Evolutionary conservation across 2,329 filamentous ascomycete species (phyloP).

Genomic region (Massarina eburnea): DNA sequence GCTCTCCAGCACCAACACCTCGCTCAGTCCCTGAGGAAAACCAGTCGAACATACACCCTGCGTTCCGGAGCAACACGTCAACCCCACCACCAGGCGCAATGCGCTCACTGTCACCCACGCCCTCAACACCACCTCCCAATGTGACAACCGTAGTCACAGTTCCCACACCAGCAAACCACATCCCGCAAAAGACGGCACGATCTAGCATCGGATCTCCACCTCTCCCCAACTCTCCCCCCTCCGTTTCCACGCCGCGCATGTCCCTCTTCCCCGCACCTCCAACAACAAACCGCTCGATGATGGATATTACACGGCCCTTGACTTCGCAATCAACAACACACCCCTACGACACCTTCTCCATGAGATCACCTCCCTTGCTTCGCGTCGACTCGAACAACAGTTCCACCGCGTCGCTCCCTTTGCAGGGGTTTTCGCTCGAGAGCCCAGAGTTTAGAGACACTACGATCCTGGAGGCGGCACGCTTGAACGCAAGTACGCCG

Average conservation of each 20-base stretch:
- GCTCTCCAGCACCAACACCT: conserved; percentile 6
- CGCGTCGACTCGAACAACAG: conserved; percentile 17
- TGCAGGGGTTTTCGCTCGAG: conserved; percentile 18
- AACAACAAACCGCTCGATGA: neutral
- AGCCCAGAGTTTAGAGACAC: conserved; percentile 19
- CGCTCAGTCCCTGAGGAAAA: neutral
- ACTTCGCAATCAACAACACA: conserved; percentile 8
- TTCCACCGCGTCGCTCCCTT: conserved; percentile 25
- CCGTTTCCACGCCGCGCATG: neutral
- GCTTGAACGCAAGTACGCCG: neutral
- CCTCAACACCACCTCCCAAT: neutral
- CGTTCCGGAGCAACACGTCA: conserved; percentile 2
- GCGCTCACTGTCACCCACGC: neutral
- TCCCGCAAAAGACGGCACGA: conserved; percentile 10
- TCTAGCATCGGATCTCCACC: conserved; percentile 5
- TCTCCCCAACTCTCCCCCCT: neutral
- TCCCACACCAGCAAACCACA: conserved; percentile 6
- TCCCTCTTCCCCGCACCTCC: neutral
- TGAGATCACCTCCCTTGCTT: conserved; percentile 7
- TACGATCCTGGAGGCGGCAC: conserved; percentile 8
- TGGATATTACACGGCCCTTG: conserved; percentile 3
- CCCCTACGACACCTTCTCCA: neutral
- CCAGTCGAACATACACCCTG: conserved; percentile 9
- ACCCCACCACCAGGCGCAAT: conserved; percentile 1
- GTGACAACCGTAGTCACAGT: conserved; percentile 3